A percentile compares a stretch with the other conserved stretches of the same genome.
Evolutionary conservation across 306 rosid species (phyloP).

Genomic region (Malus sylvestris): DNA sequence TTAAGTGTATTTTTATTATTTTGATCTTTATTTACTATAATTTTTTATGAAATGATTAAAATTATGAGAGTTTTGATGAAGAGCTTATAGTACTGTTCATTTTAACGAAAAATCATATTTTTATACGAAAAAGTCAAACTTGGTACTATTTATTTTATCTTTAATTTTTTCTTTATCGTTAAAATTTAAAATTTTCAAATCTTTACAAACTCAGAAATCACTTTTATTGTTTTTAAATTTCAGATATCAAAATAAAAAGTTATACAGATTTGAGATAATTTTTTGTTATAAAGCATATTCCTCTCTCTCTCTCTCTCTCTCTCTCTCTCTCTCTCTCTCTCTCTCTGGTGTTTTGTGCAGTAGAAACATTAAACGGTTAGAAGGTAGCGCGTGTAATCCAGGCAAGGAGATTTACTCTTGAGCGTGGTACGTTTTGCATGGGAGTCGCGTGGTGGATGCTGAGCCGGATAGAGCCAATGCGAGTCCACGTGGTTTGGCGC

Average conservation of each 20-base stretch:
- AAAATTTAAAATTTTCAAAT: too few species aligned
- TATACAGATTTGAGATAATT: too few species aligned
- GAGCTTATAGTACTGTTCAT: accelerated
- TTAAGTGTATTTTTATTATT: accelerated
- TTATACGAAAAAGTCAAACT: too few species aligned
- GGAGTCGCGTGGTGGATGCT: not conserved
- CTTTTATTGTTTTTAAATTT: accelerated
- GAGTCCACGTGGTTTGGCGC: constrained; percentile 16
- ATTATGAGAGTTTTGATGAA: too few species aligned
- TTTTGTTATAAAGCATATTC: too few species aligned
- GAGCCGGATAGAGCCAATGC: not conserved
- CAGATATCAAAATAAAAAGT: accelerated
- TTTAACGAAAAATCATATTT: too few species aligned
- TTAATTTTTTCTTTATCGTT: too few species aligned
- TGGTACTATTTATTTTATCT: too few species aligned
- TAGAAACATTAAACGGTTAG: not conserved
- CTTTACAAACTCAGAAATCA: accelerated
- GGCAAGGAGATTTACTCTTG: not conserved
- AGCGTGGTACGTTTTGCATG: not conserved
- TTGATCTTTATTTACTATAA: too few species aligned
- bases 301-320: not conserved
- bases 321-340: not conserved
- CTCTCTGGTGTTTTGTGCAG: too few species aligned
- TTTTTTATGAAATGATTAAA: too few species aligned
- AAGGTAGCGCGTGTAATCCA: constrained; percentile 22